A percentile compares a stretch with the other conserved stretches of the same genome.
These are phyloP conservation scores for Aureobasidium namibiae DNA, from an alignment of 2,329 filamentous ascomycete genomes.

Conservation along the genomic window DNA sequence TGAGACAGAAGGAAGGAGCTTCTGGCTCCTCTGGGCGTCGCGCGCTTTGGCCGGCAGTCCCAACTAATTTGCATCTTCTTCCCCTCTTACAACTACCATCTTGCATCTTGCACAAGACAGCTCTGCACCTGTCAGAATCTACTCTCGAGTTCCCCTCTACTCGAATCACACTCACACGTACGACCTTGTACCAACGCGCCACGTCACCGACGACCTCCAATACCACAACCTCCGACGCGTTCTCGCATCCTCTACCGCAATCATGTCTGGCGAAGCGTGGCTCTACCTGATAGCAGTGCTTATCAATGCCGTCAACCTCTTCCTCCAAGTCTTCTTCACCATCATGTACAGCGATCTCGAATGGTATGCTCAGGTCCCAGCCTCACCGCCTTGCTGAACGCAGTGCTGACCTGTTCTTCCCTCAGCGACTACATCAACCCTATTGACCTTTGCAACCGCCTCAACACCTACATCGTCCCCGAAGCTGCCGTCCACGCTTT, in stretches of 20 bases:
- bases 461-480: constrained; percentile 98
- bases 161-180: not conserved
- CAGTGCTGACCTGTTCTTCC: constrained; percentile 14
- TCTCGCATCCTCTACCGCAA: constrained; percentile 14
- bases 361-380: constrained; percentile 57
- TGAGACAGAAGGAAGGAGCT: not conserved
- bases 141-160: not conserved
- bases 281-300: constrained; percentile 95
- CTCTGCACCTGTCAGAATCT: not conserved
- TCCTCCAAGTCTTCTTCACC: constrained; percentile 99
- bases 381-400: not conserved
- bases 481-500: constrained; percentile 97
- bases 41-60: constrained; percentile 4
- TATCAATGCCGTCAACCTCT: constrained; percentile 99
- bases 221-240: constrained; percentile 2
- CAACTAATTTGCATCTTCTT: constrained; percentile 8
- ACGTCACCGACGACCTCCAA: not conserved
- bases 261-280: constrained; percentile 40
- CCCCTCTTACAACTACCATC: not conserved
- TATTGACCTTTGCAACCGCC: constrained; percentile 98
- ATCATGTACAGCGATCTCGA: constrained; percentile 99
- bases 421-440: constrained; percentile 97
- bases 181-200: not conserved
- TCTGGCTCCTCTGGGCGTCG: not conserved
- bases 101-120: not conserved